Evolutionary conservation across 2,329 filamentous ascomycete species (phyloP), one percentile per base, ranked within the genome.

Genomic region (Pyrenophora tritici-repentis): DNA sequence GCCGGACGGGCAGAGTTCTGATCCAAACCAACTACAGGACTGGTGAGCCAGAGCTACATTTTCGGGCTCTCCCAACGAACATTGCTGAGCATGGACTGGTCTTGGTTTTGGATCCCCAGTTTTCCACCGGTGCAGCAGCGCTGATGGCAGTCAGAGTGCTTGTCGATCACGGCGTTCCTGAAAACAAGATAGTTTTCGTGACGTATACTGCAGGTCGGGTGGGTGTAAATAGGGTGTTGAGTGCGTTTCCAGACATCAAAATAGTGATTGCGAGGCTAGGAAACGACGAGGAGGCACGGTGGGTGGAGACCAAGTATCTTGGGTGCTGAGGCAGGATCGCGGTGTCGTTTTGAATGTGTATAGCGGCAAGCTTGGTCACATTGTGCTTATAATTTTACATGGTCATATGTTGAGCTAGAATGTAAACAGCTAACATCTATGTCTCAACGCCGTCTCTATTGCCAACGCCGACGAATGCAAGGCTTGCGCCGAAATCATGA

Each of bases 61-160:
- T 92, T 70, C 82, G 92, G 52, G 90, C 90, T 58, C 79, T 99
- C 3, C 89, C 73, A 6, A 67, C 81, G 88, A 63, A 90, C 55
- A 89, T 97, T 48, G 77, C 83, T 53, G 74, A 82, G 35, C 89
- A 96, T 67, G 86, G 90, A 59, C 88, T 88, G 42, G 91, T 99
- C 14, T 79, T 99, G 53, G 79, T 99, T 6, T 79, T 97, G 16
- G 94, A 97, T 73, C 87, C 92, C 12, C 94, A 99, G 71, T 97
- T 97, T 89, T 91, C 90, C 20, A 92, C 88, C 55, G 94, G 94
- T 36, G 93, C 92, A 31, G 84, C 85, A 10, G 85, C 85, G 4
- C 78, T 99, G 50, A 99, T 99, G 94, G 91, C 94, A 1, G 92
- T 97, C 35, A 89, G 94, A 67, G 90, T 97, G n/a, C 78, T 99